Conservation (phyloP, 495 filamentous ascomycete genomes). For the Apodospora peruviana region DNA sequence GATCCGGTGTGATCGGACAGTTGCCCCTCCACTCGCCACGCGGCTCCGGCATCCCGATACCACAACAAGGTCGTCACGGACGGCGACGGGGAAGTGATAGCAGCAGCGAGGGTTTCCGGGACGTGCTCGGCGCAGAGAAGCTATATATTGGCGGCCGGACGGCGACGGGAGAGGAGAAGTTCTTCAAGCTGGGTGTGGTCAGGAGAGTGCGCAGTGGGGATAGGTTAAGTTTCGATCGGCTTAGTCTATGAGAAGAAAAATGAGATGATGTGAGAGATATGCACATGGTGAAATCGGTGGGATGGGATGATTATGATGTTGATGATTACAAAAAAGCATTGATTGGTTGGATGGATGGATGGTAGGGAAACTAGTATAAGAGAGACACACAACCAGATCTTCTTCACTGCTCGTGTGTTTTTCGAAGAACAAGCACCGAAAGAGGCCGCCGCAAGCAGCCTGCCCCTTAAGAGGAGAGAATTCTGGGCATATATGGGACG, state of each 20-base stretch:
- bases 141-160: constrained; percentile 89
- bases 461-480: too few relatives aligned
- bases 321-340: too few relatives aligned
- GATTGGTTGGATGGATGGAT: too few relatives aligned
- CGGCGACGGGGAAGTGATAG: constrained; percentile 73
- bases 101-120: constrained; percentile 71
- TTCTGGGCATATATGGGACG: too few relatives aligned
- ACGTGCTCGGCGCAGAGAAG: constrained; percentile 65
- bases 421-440: too few relatives aligned
- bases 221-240: constrained; percentile 48
- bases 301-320: too few relatives aligned
- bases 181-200: constrained; percentile 65
- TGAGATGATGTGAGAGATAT: background rate
- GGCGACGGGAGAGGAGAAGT: constrained; percentile 79
- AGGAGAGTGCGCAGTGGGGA: constrained; percentile 51
- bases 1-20: constrained; percentile 36
- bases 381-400: too few relatives aligned
- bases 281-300: too few relatives aligned
- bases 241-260: constrained; percentile 45
- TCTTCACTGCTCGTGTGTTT: too few relatives aligned
- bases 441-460: too few relatives aligned
- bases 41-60: constrained; percentile 31
- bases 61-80: constrained; percentile 23
- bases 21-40: constrained; percentile 40
- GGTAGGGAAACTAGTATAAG: too few relatives aligned